Percentiles rank a stretch among this genome's conserved stretches.
Evolutionary conservation across 768 basidiomycete genomes (phyloP).

Genomic region (Leccinellum luteum): DNA sequence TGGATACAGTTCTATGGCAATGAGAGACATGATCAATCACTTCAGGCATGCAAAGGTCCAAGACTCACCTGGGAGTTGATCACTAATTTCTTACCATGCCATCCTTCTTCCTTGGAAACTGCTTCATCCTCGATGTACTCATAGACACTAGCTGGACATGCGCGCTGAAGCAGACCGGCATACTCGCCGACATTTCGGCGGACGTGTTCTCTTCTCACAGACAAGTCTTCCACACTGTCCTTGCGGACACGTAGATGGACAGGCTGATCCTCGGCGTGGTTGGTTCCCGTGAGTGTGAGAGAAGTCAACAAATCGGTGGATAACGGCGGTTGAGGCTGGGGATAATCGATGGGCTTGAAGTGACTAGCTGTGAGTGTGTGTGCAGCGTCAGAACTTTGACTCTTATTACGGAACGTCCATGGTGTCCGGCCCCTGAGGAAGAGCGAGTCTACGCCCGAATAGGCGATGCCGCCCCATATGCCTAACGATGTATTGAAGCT

Average conservation of each 20-base stretch:
- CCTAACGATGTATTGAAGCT: conserved; percentile 82
- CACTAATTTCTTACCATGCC: conserved; percentile 83
- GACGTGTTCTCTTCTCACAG: conserved; percentile 63
- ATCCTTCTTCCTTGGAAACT: conserved; percentile 50
- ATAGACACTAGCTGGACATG: conserved; percentile 95
- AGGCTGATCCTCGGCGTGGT: conserved; percentile 96
- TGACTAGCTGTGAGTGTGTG: conserved; percentile 67
- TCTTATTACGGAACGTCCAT: conserved; percentile 83
- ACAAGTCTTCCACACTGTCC: conserved; percentile 38
- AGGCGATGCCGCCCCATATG: conserved; percentile 81
- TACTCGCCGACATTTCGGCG: conserved; percentile 71
- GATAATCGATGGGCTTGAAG: conserved; percentile 80
- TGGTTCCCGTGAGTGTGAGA: conserved; percentile 87
- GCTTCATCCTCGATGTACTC: conserved; percentile 84
- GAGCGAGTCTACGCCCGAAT: conserved; percentile 86
- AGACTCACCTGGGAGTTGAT: conserved; percentile 90
- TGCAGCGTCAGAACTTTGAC: conserved; percentile 54
- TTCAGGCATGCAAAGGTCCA: background rate
- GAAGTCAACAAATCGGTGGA: conserved; percentile 93
- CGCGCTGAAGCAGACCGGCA: conserved; percentile 83
- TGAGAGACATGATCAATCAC: background rate
- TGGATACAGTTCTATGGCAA: conserved; percentile 77
- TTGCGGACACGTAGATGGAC: conserved; percentile 75
- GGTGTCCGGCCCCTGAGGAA: conserved; percentile 82
- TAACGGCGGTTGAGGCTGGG: conserved; percentile 81